These are phyloP conservation scores for Torulaspora gathmanii DNA, from an alignment of 805 yeast genomes.

Conservation along the genomic window DNA sequence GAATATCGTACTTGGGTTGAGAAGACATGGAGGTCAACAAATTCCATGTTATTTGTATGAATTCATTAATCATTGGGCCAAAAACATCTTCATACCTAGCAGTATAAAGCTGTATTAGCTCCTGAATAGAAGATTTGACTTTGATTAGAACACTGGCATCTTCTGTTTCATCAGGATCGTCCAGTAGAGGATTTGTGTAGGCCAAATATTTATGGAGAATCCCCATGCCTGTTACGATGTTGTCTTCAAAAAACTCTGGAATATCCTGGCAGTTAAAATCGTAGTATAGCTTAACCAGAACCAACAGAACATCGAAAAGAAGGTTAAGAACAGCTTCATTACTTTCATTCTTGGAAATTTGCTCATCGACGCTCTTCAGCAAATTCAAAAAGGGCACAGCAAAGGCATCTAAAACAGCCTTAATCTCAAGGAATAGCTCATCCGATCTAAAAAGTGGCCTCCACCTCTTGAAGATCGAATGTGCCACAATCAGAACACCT, in stretches of 20 bases:
- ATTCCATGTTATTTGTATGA: constrained; percentile 80
- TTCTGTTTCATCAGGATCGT: constrained; percentile 51
- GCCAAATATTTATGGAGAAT: constrained; percentile 76
- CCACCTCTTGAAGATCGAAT: constrained; percentile 95
- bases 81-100: constrained; percentile 91
- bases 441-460: constrained; percentile 90
- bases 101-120: constrained; percentile 77
- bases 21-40: constrained; percentile 60
- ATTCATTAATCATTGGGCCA: constrained; percentile 67
- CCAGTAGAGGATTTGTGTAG: constrained; percentile 52
- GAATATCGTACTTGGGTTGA: constrained; percentile 75
- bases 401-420: constrained; percentile 79
- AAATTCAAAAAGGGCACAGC: constrained; percentile 71
- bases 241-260: constrained; percentile 96
- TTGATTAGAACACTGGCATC: constrained; percentile 66
- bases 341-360: constrained; percentile 45
- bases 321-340: constrained; percentile 50
- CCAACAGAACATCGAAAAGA: constrained; percentile 63
- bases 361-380: constrained; percentile 59
- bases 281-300: constrained; percentile 76
- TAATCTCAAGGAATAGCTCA: constrained; percentile 80
- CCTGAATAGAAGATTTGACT: constrained; percentile 78
- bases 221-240: constrained; percentile 69
- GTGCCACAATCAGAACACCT: constrained; percentile 88
- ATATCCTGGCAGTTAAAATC: constrained; percentile 97